These are phyloP conservation scores for Takashimella tepidaria DNA, from an alignment of 1,284 basidiomycete species.

Conservation along the genomic window DNA sequence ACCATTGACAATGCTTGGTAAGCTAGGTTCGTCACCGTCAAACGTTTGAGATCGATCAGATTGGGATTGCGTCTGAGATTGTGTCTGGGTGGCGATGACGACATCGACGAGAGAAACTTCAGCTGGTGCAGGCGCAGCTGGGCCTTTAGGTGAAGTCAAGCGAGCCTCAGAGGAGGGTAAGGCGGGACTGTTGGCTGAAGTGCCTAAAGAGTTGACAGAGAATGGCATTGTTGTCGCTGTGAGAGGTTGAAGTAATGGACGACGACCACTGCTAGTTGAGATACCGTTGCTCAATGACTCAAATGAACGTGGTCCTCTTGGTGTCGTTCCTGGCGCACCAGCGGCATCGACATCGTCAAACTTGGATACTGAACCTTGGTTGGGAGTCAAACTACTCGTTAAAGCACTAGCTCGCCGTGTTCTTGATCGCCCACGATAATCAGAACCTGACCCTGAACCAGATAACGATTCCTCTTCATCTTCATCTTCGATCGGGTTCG, in stretches of 20 bases:
- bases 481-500: constrained; percentile 1
- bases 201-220: constrained; percentile 13
- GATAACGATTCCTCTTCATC: constrained; percentile 4
- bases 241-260: not conserved
- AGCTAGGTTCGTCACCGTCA: constrained; percentile 7
- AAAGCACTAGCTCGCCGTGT: constrained; percentile 14
- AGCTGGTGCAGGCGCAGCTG: constrained; percentile 22
- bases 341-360: constrained; percentile 2
- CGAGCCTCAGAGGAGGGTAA: not conserved
- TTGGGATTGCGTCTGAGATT: constrained; percentile 1
- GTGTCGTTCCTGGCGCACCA: constrained; percentile 24
- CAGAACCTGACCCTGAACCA: constrained; percentile 5
- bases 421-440: constrained; percentile 8
- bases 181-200: constrained; percentile 8
- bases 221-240: constrained; percentile 24
- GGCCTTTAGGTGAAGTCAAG: not conserved
- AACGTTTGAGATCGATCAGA: not conserved
- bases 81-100: constrained; percentile 19
- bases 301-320: constrained; percentile 22
- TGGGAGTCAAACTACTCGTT: constrained; percentile 9
- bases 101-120: constrained; percentile 33
- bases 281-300: constrained; percentile 24
- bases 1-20: constrained; percentile 13
- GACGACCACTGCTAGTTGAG: too few relatives aligned
- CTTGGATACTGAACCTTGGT: not conserved